phyloP scores from a whole-genome alignment of 2,329 filamentous ascomycete species.

The Fusarium scirpi region DNA sequence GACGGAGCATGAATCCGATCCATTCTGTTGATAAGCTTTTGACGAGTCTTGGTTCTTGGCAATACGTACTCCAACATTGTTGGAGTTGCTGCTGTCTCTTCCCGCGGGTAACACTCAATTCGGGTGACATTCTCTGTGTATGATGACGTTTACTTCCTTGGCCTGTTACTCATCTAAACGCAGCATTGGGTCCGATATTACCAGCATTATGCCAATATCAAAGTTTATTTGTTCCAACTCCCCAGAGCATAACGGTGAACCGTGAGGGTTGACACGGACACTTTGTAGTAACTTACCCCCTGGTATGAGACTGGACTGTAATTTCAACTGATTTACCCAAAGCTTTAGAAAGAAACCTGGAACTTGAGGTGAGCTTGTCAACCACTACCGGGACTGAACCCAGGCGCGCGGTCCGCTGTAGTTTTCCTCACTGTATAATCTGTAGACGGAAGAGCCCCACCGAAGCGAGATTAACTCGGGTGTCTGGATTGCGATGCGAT shows the following conservation, averaged over 20 bases:
- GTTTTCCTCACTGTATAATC: neutral
- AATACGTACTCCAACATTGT: neutral
- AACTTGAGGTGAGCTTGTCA: conserved; percentile 1
- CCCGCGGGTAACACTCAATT: conserved; percentile 12
- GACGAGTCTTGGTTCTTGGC: conserved; percentile 16
- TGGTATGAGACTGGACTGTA: conserved; percentile 6
- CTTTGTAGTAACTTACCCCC: neutral
- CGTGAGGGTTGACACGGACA: conserved; percentile 5
- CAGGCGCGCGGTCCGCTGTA: conserved; percentile 21
- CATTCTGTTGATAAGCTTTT: conserved; percentile 27
- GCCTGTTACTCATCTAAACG: neutral
- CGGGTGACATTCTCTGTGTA: neutral
- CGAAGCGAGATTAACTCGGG: conserved; percentile 35
- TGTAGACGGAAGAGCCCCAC: conserved; percentile 13
- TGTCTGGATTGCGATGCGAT: conserved; percentile 4
- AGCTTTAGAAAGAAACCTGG: conserved; percentile 27
- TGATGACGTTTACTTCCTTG: conserved; percentile 24
- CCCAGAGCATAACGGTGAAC: conserved; percentile 4
- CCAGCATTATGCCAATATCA: conserved; percentile 31
- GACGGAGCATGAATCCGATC: conserved; percentile 2
- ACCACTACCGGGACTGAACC: conserved; percentile 15
- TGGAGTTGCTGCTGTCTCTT: conserved; percentile 3
- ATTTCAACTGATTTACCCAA: conserved; percentile 25
- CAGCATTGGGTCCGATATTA: conserved; percentile 3
- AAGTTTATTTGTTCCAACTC: conserved; percentile 9